These are phyloP conservation scores for Paragyromitra xinjiangensis DNA, from an alignment of 495 filamentous ascomycete genomes.

Conservation along the genomic window DNA sequence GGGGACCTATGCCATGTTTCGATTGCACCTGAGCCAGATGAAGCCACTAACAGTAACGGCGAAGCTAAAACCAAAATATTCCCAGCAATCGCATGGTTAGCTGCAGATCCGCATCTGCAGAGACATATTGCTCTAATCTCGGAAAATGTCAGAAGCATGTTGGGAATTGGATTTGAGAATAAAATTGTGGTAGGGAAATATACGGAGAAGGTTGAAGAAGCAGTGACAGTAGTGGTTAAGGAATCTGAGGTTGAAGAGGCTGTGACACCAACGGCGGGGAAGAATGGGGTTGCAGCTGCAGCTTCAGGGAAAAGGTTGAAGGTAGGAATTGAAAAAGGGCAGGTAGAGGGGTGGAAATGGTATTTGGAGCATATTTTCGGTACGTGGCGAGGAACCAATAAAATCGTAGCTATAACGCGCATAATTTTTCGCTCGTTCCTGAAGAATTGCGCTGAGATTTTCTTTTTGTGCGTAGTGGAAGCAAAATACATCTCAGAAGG, in stretches of 20 bases:
- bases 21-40: background rate
- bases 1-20: conserved; percentile 50
- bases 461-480: conserved; percentile 47
- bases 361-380: conserved; percentile 67
- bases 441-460: conserved; percentile 44
- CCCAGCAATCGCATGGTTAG: conserved; percentile 50
- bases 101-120: conserved; percentile 54
- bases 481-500: conserved; percentile 55
- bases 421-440: background rate
- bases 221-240: conserved; percentile 62
- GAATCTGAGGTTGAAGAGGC: conserved; percentile 64
- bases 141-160: conserved; percentile 38
- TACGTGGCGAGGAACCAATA: conserved; percentile 55
- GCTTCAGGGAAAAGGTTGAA: background rate
- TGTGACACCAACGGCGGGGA: conserved; percentile 53
- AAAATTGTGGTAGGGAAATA: conserved; percentile 52
- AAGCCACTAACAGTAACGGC: background rate
- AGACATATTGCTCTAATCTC: conserved; percentile 51
- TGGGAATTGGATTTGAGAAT: conserved; percentile 53
- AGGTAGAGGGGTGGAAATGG: conserved; percentile 71
- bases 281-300: background rate
- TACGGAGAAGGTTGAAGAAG: conserved; percentile 55
- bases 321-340: conserved; percentile 59
- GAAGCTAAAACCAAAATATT: conserved; percentile 21
- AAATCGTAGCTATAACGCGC: conserved; percentile 9